Base-by-base conservation (phyloP, 441 rosid species). In the Bocquillonia castaneifolia region DNA sequence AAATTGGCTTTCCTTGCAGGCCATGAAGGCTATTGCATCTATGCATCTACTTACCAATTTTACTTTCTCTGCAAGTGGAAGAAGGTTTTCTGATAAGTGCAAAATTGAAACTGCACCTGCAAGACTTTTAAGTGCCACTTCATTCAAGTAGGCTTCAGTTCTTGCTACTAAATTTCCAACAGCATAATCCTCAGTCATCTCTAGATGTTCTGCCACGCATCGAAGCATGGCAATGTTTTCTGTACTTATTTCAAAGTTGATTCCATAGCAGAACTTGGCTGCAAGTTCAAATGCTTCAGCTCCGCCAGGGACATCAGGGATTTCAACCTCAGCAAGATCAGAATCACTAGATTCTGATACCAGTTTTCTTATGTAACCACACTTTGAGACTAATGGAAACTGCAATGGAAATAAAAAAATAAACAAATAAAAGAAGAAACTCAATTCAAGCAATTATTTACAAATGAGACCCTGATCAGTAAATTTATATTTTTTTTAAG, bases 11-110 rank as follows among this genome's bases (percentile, higher is more conserved):
- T 91, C 96, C 39, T 87, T 91, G 80, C 90, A 86, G 75, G 85
- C 86, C 72, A 85, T 71, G 59, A 79, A 82, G 74, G 77, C 93
- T 79, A 68, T 93, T 87, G 75, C 86, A 87, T 95, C 92, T 80
- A 96, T 78, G 84, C 97, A 93, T 85, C 53, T 90, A 93, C 96
- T 91, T 81, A 69, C 90, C 91, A 79, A 82, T 85, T 81, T 90
- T 70, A 82, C 95, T 88, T 54, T 91, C 62, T 80, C 90, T 0
- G 86, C 88, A 80, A 85, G 76, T 82, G 88, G 96, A 59, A 91
- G 83, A 58, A 87, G 86, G 23, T 80, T 72, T 72, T 86, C 89
- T 13, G 95, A 68, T 42, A 53, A 60, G 79, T 81, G 78, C 86
- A 89, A 67, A 17, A 75, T 80, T 56, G 88, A 83, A 28, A 90